Evolutionary conservation across 83 land plant genomes (phyloP).

Genomic region (Isoetes engelmannii): DNA sequence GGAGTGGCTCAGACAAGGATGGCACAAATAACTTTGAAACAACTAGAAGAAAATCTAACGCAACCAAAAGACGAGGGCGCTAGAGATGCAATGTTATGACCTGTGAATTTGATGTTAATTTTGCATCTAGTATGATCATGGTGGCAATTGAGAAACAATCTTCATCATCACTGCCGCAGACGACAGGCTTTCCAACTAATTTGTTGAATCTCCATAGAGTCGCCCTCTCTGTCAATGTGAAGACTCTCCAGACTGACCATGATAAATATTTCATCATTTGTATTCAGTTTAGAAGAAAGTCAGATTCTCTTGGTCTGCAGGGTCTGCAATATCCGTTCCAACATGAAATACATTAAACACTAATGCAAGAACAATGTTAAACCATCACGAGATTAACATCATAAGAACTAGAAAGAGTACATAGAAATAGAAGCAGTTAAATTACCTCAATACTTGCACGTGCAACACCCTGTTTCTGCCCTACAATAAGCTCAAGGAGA

Average conservation of each 20-base stretch:
- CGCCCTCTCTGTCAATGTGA: constrained; percentile 68
- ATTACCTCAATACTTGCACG: constrained; percentile 77
- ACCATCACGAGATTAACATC: too few relatives aligned
- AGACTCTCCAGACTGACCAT: constrained; percentile 65
- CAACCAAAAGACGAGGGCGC: constrained; percentile 82
- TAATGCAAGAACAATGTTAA: too few relatives aligned
- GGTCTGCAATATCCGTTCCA: neutral
- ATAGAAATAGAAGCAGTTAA: neutral
- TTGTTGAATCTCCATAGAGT: too few relatives aligned
- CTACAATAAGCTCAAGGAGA: constrained; percentile 63
- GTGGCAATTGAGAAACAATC: constrained; percentile 31
- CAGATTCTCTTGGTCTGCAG: constrained; percentile 70
- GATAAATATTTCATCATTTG: constrained; percentile 49
- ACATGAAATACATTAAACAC: too few relatives aligned
- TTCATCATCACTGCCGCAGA: too few relatives aligned
- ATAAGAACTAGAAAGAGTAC: too few relatives aligned
- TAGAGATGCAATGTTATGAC: constrained; percentile 59
- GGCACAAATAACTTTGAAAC: constrained; percentile 88
- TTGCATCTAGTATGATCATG: constrained; percentile 87
- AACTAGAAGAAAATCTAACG: constrained; percentile 90
- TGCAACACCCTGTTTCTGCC: constrained; percentile 60
- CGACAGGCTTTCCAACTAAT: too few relatives aligned
- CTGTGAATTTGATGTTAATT: constrained; percentile 44
- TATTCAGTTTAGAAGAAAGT: constrained; percentile 62
- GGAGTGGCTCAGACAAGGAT: too few relatives aligned